These are phyloP conservation scores for Schizochytrium sp. DNA, from an alignment of 108 stramenopile genomes.

Conservation along the genomic window DNA sequence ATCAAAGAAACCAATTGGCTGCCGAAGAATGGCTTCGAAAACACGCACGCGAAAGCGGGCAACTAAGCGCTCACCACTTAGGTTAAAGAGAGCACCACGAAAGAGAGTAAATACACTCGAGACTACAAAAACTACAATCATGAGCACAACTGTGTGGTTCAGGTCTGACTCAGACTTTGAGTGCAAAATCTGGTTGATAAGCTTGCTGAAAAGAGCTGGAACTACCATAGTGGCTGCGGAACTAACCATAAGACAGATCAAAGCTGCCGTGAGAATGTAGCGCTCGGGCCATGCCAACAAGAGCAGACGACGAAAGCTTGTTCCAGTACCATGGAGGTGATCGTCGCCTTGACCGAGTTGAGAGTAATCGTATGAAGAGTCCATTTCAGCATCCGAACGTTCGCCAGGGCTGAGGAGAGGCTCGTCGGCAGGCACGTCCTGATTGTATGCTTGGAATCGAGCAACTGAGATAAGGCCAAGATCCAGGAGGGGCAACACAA, in stretches of 20 bases:
- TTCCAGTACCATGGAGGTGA: background rate
- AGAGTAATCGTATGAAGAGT: background rate
- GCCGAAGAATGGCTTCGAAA: conserved; percentile 77
- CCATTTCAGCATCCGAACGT: background rate
- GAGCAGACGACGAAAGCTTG: conserved; percentile 53
- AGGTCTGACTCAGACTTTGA: background rate
- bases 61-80: conserved; percentile 81
- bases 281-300: conserved; percentile 59
- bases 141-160: background rate
- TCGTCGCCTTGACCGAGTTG: conserved; percentile 47
- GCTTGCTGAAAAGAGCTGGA: conserved; percentile 21
- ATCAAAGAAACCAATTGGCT: conserved; percentile 89
- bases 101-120: conserved; percentile 22
- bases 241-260: conserved; percentile 8
- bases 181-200: conserved; percentile 14
- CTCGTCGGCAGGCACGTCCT: background rate
- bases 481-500: background rate
- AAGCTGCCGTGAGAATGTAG: background rate
- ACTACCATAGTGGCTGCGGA: background rate
- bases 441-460: background rate
- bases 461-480: background rate
- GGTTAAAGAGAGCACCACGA: conserved; percentile 40
- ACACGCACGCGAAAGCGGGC: conserved; percentile 78
- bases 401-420: background rate
- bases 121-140: conserved; percentile 38